Conservation (phyloP, 176 grass and related monocot species). For the Musa troglodytarum region DNA sequence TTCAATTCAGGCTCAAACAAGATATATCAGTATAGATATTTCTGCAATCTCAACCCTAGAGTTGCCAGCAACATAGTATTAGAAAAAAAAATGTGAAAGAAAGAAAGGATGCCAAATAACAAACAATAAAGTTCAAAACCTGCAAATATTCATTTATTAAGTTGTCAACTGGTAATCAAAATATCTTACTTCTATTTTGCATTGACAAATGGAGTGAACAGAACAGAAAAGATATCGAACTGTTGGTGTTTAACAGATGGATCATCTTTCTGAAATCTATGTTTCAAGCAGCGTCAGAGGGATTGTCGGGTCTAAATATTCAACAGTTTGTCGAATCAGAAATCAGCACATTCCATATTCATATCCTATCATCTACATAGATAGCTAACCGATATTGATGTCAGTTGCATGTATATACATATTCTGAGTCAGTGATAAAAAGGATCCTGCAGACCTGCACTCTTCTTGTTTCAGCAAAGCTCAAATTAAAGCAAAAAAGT, state of each 20-base stretch:
- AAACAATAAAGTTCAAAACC: background rate
- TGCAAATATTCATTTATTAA: no score
- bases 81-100: background rate
- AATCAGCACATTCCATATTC: background rate
- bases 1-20: background rate
- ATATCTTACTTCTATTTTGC: no score
- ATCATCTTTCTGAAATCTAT: background rate
- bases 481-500: background rate
- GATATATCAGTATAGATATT: background rate
- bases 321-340: background rate
- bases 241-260: background rate
- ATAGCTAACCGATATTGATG: no score
- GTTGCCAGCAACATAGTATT: background rate
- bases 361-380: no score
- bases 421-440: no score
- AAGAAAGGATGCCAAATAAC: background rate
- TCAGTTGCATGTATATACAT: no score
- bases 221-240: background rate
- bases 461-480: no score
- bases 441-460: no score
- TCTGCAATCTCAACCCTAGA: background rate
- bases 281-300: background rate
- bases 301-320: background rate
- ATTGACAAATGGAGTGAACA: background rate
- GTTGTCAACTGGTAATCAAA: no score